phyloP scores from a whole-genome alignment of 2,329 filamentous ascomycete genomes.

The Aphanocladium album region DNA sequence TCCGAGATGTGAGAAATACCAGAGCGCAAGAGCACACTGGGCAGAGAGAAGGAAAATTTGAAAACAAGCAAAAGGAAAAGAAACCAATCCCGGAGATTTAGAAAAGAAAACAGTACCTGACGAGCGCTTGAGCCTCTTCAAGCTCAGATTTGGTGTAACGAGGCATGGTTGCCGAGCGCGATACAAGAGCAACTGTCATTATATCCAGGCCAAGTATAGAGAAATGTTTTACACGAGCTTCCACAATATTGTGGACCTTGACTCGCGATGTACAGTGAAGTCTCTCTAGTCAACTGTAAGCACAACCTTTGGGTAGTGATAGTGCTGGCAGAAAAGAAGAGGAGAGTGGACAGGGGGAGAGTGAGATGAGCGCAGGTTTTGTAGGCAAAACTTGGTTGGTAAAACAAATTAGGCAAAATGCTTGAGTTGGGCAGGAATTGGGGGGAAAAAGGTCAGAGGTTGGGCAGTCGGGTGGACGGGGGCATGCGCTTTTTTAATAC shows the following conservation, averaged over 20 bases:
- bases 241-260: conserved; percentile 9
- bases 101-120: conserved; percentile 57
- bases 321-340: conserved; percentile 14
- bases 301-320: neutral
- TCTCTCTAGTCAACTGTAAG: conserved; percentile 5
- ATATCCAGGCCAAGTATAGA: conserved; percentile 32
- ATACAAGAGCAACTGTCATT: conserved; percentile 45
- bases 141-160: conserved; percentile 49
- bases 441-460: conserved; percentile 30
- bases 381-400: conserved; percentile 16
- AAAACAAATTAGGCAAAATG: conserved; percentile 16
- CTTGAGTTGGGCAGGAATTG: conserved; percentile 24
- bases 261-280: conserved; percentile 10
- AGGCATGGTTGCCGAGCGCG: conserved; percentile 47
- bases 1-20: conserved; percentile 12
- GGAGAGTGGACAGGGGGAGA: conserved; percentile 14
- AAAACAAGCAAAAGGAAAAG: conserved; percentile 15
- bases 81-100: conserved; percentile 30
- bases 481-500: conserved; percentile 36
- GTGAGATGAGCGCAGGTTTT: conserved; percentile 13
- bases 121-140: conserved; percentile 55
- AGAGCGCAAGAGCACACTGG: neutral
- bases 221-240: conserved; percentile 8
- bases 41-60: neutral
- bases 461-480: conserved; percentile 32